phyloP scores from a whole-genome alignment of 495 filamentous ascomycete genomes.

The Penicillium lividum region DNA sequence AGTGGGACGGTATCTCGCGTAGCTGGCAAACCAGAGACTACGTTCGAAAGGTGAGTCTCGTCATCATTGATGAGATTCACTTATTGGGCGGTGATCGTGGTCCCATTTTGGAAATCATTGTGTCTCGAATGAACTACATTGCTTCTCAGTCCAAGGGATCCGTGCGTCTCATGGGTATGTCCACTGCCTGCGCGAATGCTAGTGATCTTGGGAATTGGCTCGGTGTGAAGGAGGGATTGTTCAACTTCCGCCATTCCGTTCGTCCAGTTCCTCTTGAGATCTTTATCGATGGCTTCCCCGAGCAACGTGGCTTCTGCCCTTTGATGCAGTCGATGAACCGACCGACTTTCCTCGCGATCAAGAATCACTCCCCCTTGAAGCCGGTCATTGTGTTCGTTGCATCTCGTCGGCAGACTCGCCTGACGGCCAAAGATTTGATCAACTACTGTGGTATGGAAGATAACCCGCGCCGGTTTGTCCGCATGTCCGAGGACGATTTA shows the following conservation, averaged over 20 bases:
- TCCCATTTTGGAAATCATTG: slow-evolving; percentile 98
- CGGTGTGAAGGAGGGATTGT: slow-evolving; percentile 93
- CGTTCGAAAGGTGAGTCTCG: slow-evolving; percentile 89
- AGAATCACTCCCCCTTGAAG: slow-evolving; percentile 91
- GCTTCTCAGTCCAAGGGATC: slow-evolving; percentile 83
- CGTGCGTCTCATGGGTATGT: slow-evolving; percentile 94
- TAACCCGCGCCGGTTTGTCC: slow-evolving; percentile 87
- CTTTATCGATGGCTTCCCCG: slow-evolving; percentile 96
- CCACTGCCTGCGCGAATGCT: slow-evolving; percentile 95
- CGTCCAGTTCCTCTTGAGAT: slow-evolving; percentile 93
- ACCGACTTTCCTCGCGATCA: slow-evolving; percentile 94
- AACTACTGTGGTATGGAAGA: slow-evolving; percentile 99
- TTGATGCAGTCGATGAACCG: slow-evolving; percentile 99
- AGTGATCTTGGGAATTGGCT: slow-evolving; percentile 94
- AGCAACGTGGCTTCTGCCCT: slow-evolving; percentile 92
- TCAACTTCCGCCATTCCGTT: slow-evolving; percentile 98
- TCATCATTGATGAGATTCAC: slow-evolving; percentile 99
- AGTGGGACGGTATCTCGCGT: slow-evolving; percentile 99
- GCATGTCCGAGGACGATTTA: slow-evolving; percentile 93
- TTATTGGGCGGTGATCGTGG: slow-evolving; percentile 92
- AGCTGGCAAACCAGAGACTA: slow-evolving; percentile 97
- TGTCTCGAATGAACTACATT: slow-evolving; percentile 99
- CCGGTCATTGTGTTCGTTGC: slow-evolving; percentile 99
- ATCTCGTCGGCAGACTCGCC: slow-evolving; percentile 87
- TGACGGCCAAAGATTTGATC: slow-evolving; percentile 94